Percentiles rank a stretch among this genome's conserved stretches.
phyloP scores from a whole-genome alignment of 805 yeast species.

The Metschnikowia reukaufii region DNA sequence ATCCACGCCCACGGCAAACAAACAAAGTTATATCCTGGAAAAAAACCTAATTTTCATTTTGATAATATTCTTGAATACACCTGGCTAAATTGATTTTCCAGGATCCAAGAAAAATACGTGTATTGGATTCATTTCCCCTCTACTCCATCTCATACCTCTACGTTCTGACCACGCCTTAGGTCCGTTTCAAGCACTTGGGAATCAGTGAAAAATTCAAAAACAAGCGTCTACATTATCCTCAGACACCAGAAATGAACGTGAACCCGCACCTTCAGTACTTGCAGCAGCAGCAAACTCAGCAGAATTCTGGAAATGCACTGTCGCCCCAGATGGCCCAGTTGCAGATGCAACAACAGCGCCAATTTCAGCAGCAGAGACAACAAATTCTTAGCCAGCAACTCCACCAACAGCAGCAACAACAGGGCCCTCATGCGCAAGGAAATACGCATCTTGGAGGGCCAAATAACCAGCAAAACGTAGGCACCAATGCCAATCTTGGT shows the following conservation, averaged over 20 bases:
- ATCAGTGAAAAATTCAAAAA: too few relatives aligned
- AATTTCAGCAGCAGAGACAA: slow-evolving; percentile 32
- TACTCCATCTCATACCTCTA: too few relatives aligned
- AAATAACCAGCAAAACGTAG: slow-evolving; percentile 14
- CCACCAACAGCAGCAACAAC: slow-evolving; percentile 33
- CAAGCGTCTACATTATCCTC: not conserved
- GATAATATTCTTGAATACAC: too few relatives aligned
- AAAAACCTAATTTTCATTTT: too few relatives aligned
- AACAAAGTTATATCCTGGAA: too few relatives aligned
- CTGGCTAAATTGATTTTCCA: too few relatives aligned
- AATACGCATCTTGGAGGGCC: slow-evolving; percentile 40
- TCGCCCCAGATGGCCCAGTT: slow-evolving; percentile 39
- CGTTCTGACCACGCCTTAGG: too few relatives aligned
- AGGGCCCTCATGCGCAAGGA: slow-evolving; percentile 24
- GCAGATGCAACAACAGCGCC: slow-evolving; percentile 31
- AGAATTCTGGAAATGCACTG: slow-evolving; percentile 23
- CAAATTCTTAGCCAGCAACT: slow-evolving; percentile 34
- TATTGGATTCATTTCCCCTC: too few relatives aligned
- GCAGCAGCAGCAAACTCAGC: slow-evolving; percentile 37
- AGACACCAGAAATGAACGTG: slow-evolving; percentile 32
- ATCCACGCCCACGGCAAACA: too few relatives aligned
- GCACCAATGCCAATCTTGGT: not conserved
- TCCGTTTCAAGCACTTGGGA: too few relatives aligned
- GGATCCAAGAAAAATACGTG: too few relatives aligned
- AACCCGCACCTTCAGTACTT: slow-evolving; percentile 46